phyloP scores from a whole-genome alignment of 148 eudicot genomes.

The Oxyria digyna region DNA sequence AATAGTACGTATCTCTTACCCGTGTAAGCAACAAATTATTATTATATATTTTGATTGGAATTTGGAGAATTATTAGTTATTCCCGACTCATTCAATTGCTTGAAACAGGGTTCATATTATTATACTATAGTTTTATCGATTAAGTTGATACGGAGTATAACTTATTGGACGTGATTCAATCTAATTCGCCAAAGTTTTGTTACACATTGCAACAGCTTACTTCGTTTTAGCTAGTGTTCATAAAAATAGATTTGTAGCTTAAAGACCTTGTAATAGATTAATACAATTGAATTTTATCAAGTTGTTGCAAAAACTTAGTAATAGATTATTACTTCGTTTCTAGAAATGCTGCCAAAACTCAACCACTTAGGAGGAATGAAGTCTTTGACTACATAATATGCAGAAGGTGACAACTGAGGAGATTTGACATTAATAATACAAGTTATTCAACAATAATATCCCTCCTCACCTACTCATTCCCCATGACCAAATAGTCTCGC shows the following conservation, averaged over 20 bases:
- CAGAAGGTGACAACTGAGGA: background rate
- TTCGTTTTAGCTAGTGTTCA: too few relatives aligned
- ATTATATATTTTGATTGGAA: background rate
- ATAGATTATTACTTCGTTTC: background rate
- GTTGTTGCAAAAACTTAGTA: too few relatives aligned
- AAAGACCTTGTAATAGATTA: too few relatives aligned
- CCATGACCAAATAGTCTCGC: background rate
- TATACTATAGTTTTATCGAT: too few relatives aligned
- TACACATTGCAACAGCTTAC: too few relatives aligned
- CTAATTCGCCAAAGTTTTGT: too few relatives aligned
- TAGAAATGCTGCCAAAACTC: background rate
- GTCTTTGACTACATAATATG: background rate
- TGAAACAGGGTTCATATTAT: background rate
- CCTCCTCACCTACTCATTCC: background rate
- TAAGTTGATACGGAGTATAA: too few relatives aligned
- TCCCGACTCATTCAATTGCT: background rate
- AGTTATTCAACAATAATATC: background rate
- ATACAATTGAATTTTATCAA: too few relatives aligned
- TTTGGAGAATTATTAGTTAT: background rate
- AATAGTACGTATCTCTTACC: too few relatives aligned
- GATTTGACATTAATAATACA: background rate
- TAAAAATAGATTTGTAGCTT: too few relatives aligned
- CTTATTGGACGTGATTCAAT: too few relatives aligned
- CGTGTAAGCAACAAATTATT: too few relatives aligned
- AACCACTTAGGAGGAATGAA: slow-evolving; percentile 1